Conservation (phyloP, 768 basidiomycete species). For the Calocybe cyanea region DNA sequence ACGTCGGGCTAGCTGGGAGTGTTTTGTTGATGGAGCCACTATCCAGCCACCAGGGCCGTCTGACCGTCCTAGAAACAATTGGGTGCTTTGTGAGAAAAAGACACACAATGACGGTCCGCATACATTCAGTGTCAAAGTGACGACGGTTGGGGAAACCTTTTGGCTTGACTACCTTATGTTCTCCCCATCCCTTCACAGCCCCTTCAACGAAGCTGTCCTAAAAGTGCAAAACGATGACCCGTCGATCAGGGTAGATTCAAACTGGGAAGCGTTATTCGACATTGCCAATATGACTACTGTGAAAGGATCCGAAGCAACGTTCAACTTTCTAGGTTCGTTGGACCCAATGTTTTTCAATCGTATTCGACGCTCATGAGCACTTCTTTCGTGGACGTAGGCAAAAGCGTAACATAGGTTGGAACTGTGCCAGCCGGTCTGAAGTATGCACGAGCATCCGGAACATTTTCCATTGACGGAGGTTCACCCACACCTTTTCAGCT, state of each 20-base stretch:
- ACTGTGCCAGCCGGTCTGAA: not conserved
- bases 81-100: conserved; percentile 1
- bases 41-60: not conserved
- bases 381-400: not conserved
- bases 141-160: conserved; percentile 1
- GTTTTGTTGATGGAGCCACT: conserved; percentile 20
- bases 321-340: conserved; percentile 1
- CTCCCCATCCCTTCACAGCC: not conserved
- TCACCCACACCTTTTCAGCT: conserved; percentile 2
- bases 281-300: not conserved
- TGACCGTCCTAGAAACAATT: conserved; percentile 2
- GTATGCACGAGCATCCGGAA: not conserved
- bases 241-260: conserved; percentile 1
- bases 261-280: not conserved
- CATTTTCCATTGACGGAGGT: conserved; percentile 8
- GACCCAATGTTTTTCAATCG: too few species aligned
- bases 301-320: not conserved
- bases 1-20: conserved; percentile 14
- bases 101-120: conserved; percentile 1
- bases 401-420: conserved; percentile 8
- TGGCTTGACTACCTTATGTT: conserved; percentile 3
- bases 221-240: not conserved
- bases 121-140: conserved; percentile 3
- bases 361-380: not conserved
- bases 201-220: not conserved